Evolutionary conservation across 1,284 basidiomycete genomes (phyloP), one percentile per base, ranked within the genome.

Genomic region (Jaminaea rosea): DNA sequence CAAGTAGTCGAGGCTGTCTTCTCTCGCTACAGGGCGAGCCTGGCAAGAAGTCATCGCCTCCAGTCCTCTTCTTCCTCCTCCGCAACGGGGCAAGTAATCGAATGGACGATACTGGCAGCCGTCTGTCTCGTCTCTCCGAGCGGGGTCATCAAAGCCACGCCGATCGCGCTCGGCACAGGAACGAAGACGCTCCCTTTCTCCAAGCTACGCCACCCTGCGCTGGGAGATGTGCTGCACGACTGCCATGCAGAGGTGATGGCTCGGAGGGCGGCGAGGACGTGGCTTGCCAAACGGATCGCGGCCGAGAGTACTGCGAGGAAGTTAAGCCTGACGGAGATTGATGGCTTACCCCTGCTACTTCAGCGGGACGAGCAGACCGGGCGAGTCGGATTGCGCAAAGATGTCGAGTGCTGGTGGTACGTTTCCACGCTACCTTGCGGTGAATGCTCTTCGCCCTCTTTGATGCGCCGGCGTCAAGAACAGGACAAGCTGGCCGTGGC

Each of bases 401-500:
- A 75, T 1, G 80, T 85, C 0, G 59, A 76, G 41, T 60, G 90
- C 42, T 78, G 79, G 62, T 78, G 94, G 68, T 96, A 94, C 62
- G 79, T 92, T 50, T 94, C 90, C 1, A 87, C 88, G 2, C 78
- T 89, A n/a, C 91, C 91, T 26, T 88, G 91, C 66, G 91, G 91
- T 5, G 91, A 94, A 21, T 42, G 39, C 39, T 42, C 39, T 11
- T 17, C 19, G 19, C 39, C 39, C 11, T 23, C 13, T 3, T 42
- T 42, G 19, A 23, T 23, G 19, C 39, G 39, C 19, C 13, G 39
- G 19, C 37, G 21, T 15, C 37, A 9, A 23, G 15, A 23, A 8
- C 37, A 8, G 10, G 37, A 17, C 13, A 39, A 19, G 11, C 23
- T 11, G 4, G 19, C 3, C 11, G 17, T 3, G 23, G 6, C 17